Conservation (phyloP, 352 stramenopile species). For the Phytophthora aleatoria region DNA sequence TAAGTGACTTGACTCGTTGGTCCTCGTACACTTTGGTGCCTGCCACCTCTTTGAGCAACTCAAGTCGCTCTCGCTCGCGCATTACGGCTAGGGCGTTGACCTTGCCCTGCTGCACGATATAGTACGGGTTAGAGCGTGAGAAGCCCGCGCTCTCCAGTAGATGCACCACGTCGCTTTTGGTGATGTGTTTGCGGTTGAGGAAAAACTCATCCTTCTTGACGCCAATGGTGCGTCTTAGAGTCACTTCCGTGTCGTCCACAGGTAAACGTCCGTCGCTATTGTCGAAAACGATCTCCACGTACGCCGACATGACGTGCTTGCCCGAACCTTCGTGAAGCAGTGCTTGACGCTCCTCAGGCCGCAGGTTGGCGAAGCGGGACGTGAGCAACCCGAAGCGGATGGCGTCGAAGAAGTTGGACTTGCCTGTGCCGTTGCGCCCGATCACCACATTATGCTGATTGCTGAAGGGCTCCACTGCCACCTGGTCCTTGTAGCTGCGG, state of each 20-base stretch:
- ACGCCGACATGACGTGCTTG: slow-evolving; percentile 96
- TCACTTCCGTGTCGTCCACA: slow-evolving; percentile 93
- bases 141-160: slow-evolving; percentile 99
- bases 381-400: slow-evolving; percentile 98
- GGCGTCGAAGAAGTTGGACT: slow-evolving; percentile 99
- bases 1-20: slow-evolving; percentile 94
- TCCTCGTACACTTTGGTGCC: slow-evolving; percentile 99
- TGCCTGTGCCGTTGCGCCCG: slow-evolving; percentile 96
- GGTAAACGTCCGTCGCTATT: slow-evolving; percentile 97
- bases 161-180: slow-evolving; percentile 97
- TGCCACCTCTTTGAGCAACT: slow-evolving; percentile 98
- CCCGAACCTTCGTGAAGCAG: slow-evolving; percentile 96
- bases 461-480: slow-evolving; percentile 92
- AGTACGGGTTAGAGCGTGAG: slow-evolving; percentile 99
- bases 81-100: slow-evolving; percentile 98
- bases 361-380: slow-evolving; percentile 91
- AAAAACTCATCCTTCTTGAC: slow-evolving; percentile 99
- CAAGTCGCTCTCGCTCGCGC: slow-evolving; percentile 96
- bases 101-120: slow-evolving; percentile 99
- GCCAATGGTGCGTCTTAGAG: slow-evolving; percentile 97
- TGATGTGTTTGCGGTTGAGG: slow-evolving; percentile 98
- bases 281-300: slow-evolving; percentile 99
- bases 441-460: slow-evolving; percentile 97
- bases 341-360: slow-evolving; percentile 91
- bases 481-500: slow-evolving; percentile 94